Base-by-base conservation (phyloP, 768 basidiomycete species). In the Tricholoma bakamatsutake region DNA sequence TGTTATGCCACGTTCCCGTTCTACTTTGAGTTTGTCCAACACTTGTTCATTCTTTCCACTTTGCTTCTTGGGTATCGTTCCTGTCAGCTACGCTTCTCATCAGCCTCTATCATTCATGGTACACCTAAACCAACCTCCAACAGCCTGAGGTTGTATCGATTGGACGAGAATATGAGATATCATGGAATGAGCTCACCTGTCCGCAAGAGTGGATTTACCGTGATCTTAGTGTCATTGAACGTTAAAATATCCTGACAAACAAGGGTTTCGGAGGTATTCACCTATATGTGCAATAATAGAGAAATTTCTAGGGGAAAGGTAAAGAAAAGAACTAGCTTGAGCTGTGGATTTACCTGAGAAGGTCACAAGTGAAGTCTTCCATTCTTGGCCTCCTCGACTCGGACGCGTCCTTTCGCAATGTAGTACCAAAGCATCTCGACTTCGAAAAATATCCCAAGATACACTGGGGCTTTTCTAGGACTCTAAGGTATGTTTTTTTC, bases 241-340 rank as follows among this genome's bases (percentile, higher is more conserved):
- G 54, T 30, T 49, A 10, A 51, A 54, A 7, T 57, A 50, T 39
- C 46, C 52, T 18, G 8, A 39, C n/a, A 50, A 39, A 33, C 49
- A 39, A 31, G 11, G 4, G 18, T 4, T 24, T 31, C 9, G 21
- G 30, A 45, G 33, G 11, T 52, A 57, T 67, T 53, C 64, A 85
- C 93, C 93, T 62, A 97, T 97, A 69, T 98, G 95, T 1, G 94
- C 94, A 66, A 98, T 96, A 61, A 98, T 93, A 9, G 93, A 95
- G 69, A 98, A 93, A 69, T 98, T 98, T 52, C 88, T 90, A 53
- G 10, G 24, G 42, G 33, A 55, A 31, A 50, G 50, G 33, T 59
- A 54, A 60, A 50, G 37, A 37, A 33, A 0, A 28, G 21, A 31
- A 37, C 17, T 12, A 17, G 13, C 24, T 2, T 11, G 27, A 7